Conservation (phyloP, 2,329 filamentous ascomycete species). For the Pezicula radicicola region DNA sequence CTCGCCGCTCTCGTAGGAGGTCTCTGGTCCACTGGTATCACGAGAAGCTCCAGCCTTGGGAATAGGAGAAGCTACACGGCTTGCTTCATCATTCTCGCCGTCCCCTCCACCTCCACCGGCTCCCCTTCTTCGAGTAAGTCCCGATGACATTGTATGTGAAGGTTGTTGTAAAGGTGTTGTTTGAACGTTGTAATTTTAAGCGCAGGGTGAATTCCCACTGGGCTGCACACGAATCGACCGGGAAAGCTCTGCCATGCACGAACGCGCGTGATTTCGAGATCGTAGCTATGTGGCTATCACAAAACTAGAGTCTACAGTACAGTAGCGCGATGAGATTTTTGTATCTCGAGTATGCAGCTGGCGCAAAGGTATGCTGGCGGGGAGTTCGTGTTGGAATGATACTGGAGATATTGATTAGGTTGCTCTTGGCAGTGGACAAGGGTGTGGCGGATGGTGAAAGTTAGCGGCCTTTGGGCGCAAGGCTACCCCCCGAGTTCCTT, state of each 20-base stretch:
- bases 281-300: neutral
- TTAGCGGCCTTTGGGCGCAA: neutral
- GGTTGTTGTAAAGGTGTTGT: conserved; percentile 12
- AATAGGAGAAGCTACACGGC: conserved; percentile 63
- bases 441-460: neutral
- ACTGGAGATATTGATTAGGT: neutral
- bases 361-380: neutral
- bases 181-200: conserved; percentile 13
- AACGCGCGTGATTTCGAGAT: conserved; percentile 3
- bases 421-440: neutral
- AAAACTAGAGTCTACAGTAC: neutral
- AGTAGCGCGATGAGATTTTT: neutral
- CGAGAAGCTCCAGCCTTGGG: conserved; percentile 57
- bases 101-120: conserved; percentile 62
- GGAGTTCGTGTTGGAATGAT: conserved; percentile 1
- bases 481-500: conserved; percentile 1
- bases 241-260: conserved; percentile 16
- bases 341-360: neutral
- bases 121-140: conserved; percentile 63
- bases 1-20: conserved; percentile 86
- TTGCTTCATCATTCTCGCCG: conserved; percentile 60
- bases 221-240: conserved; percentile 18
- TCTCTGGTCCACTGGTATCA: conserved; percentile 62
- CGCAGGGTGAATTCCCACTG: conserved; percentile 17
- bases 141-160: conserved; percentile 40